A percentile compares a stretch with the other conserved stretches of the same genome.
Conservation (phyloP, 2,329 filamentous ascomycete species). For the Zymoseptoria crescenta region DNA sequence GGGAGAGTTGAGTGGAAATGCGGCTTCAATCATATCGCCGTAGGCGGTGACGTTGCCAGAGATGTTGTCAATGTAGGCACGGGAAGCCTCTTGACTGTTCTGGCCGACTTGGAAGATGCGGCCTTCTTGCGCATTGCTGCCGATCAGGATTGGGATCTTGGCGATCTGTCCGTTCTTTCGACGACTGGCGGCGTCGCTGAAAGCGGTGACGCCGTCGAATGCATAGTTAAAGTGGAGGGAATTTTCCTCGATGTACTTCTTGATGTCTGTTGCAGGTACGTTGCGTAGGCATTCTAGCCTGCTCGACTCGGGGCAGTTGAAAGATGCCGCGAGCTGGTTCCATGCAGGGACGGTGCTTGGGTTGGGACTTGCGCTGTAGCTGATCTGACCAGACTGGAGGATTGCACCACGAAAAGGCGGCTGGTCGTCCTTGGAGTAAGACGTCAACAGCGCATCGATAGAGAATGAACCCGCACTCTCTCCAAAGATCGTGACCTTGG, state of each 20-base stretch:
- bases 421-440: conserved; percentile 16
- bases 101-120: conserved; percentile 27
- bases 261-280: conserved; percentile 26
- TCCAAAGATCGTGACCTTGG: conserved; percentile 33
- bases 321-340: conserved; percentile 19
- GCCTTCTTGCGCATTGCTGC: conserved; percentile 31
- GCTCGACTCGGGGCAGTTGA: conserved; percentile 23
- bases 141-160: conserved; percentile 29
- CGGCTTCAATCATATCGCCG: conserved; percentile 18
- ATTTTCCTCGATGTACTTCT: conserved; percentile 26
- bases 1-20: conserved; percentile 21
- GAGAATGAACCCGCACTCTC: conserved; percentile 28
- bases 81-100: conserved; percentile 16
- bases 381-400: conserved; percentile 26
- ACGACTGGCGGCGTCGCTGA: conserved; percentile 21
- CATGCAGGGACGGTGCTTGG: conserved; percentile 17
- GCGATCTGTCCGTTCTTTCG: conserved; percentile 27
- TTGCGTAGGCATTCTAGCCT: conserved; percentile 27
- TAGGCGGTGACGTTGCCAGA: conserved; percentile 18
- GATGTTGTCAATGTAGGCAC: conserved; percentile 12
- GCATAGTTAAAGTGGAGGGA: conserved; percentile 26
- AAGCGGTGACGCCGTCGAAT: conserved; percentile 29
- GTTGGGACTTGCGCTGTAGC: conserved; percentile 16
- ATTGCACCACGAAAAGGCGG: conserved; percentile 32
- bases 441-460: conserved; percentile 28